Conservation (phyloP, 1,284 basidiomycete genomes). For the Anthracocystis setariae region DNA sequence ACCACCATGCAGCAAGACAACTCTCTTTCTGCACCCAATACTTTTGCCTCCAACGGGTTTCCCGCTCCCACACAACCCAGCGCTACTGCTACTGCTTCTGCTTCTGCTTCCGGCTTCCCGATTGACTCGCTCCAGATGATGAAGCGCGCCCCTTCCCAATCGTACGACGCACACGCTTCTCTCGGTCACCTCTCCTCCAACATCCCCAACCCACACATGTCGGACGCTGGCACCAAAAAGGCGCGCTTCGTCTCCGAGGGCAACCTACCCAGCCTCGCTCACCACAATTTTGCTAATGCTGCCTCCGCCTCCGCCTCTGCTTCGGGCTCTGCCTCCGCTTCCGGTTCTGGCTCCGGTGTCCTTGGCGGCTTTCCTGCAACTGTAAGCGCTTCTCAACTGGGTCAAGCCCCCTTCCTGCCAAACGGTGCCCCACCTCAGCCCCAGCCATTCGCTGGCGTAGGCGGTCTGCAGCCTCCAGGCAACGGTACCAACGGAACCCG, state of each 20-base stretch:
- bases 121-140: conserved; percentile 53
- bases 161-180: conserved; percentile 47
- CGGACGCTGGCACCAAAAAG: conserved; percentile 44
- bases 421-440: conserved; percentile 18
- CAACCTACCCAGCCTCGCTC: conserved; percentile 45
- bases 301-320: conserved; percentile 1
- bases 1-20: conserved; percentile 35
- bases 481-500: conserved; percentile 50
- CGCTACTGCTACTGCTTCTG: conserved; percentile 17
- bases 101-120: conserved; percentile 26
- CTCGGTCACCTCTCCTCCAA: conserved; percentile 30
- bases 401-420: conserved; percentile 23
- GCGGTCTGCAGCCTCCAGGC: conserved; percentile 40
- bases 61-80: too few species aligned
- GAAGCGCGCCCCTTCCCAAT: conserved; percentile 55
- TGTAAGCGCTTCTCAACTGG: conserved; percentile 12
- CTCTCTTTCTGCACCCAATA: conserved; percentile 26
- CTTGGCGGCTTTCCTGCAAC: conserved; percentile 17
- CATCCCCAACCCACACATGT: conserved; percentile 23
- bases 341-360: conserved; percentile 1
- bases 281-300: conserved; percentile 33
- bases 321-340: too few species aligned
- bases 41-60: conserved; percentile 4
- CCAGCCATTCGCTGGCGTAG: conserved; percentile 26
- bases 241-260: conserved; percentile 59